Conservation (phyloP, 2,329 filamentous ascomycete genomes). For the Myriosclerotinia duriaeana region DNA sequence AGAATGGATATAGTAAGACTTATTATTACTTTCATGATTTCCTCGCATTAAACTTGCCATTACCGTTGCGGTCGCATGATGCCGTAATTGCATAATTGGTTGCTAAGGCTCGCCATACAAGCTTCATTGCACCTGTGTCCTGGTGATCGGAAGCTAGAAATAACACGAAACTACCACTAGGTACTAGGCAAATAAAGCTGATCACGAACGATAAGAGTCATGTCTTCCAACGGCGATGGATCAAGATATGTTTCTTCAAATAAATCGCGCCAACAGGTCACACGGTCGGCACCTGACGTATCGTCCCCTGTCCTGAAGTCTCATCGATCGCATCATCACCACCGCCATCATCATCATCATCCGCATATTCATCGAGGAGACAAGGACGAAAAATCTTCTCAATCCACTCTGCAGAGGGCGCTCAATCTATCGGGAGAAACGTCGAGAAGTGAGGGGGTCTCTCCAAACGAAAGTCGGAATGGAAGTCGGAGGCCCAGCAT, state of each 20-base stretch:
- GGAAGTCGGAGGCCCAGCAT: conserved; percentile 48
- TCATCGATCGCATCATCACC: conserved; percentile 43
- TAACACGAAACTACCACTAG: not conserved
- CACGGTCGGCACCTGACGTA: conserved; percentile 46
- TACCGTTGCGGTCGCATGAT: not conserved
- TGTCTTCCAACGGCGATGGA: conserved; percentile 24
- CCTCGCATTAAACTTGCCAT: not conserved
- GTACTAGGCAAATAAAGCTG: not conserved
- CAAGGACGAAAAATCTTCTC: conserved; percentile 39
- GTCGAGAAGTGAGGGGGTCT: conserved; percentile 44
- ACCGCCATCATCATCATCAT: conserved; percentile 25
- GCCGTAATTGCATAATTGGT: conserved; percentile 22
- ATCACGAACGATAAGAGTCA: conserved; percentile 16
- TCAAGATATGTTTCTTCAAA: conserved; percentile 19
- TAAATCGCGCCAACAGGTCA: conserved; percentile 52
- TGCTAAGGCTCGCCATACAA: conserved; percentile 25
- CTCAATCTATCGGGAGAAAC: conserved; percentile 19
- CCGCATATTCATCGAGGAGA: conserved; percentile 41
- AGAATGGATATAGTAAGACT: no score
- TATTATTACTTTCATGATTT: no score
- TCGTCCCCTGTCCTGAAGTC: conserved; percentile 32
- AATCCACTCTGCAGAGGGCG: conserved; percentile 30
- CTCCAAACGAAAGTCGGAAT: conserved; percentile 47
- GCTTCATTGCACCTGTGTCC: conserved; percentile 38
- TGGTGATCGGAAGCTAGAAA: conserved; percentile 5